phyloP scores from a whole-genome alignment of 1,284 basidiomycete genomes.

The Malassezia cuniculi region DNA sequence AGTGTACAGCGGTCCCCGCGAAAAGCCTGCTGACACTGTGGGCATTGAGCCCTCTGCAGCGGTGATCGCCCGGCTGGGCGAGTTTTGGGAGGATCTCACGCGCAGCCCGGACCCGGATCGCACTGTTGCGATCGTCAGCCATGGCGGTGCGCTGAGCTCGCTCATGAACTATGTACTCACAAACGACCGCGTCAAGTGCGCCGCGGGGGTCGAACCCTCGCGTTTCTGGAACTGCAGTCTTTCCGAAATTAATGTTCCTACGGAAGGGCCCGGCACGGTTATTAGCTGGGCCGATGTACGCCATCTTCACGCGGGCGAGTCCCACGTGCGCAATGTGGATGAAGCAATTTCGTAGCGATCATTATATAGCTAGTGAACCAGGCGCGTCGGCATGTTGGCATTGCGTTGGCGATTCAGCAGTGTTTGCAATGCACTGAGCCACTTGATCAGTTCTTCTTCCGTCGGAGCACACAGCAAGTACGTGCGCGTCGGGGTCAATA shows the following conservation, averaged over 20 bases:
- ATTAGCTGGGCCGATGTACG: slow-evolving; percentile 11
- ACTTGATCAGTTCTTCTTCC: slow-evolving; percentile 97
- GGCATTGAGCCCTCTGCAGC: slow-evolving; percentile 28
- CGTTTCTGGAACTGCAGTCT: slow-evolving; percentile 42
- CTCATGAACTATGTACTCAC: slow-evolving; percentile 29
- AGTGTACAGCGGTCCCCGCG: slow-evolving; percentile 20
- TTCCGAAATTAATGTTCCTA: slow-evolving; percentile 22
- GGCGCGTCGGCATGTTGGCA: not conserved
- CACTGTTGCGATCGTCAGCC: slow-evolving; percentile 33
- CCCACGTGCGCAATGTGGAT: slow-evolving; percentile 10
- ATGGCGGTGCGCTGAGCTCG: slow-evolving; percentile 34
- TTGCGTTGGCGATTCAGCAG: slow-evolving; percentile 52
- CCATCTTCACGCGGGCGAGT: slow-evolving; percentile 4
- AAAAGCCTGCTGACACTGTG: slow-evolving; percentile 27
- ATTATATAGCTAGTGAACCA: not conserved
- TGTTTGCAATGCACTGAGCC: slow-evolving; percentile 85
- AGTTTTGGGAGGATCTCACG: slow-evolving; percentile 29
- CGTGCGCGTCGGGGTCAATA: slow-evolving; percentile 84
- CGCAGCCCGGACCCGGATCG: slow-evolving; percentile 2
- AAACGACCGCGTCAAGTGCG: slow-evolving; percentile 17
- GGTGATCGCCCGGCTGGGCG: slow-evolving; percentile 19
- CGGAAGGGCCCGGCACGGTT: not conserved
- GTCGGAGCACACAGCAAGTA: slow-evolving; percentile 80
- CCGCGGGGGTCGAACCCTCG: slow-evolving; percentile 13
- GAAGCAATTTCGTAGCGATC: not conserved